Conservation (phyloP, 257 asterid species). For the Marsdenia floribunda region DNA sequence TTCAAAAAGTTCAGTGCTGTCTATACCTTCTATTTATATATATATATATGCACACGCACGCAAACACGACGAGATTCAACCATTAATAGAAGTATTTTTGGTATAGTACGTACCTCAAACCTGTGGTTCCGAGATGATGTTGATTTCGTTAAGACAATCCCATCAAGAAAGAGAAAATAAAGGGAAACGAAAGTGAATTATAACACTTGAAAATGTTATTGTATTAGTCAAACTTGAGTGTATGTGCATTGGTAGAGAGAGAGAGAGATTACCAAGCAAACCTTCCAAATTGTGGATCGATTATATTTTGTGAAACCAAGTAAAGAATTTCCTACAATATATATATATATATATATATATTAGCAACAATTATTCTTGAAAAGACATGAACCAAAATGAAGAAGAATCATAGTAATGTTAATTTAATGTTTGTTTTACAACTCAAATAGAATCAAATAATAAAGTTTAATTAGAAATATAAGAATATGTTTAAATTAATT, state of each 20-base stretch:
- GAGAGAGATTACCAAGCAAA: conserved; percentile 5
- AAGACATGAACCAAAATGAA: too few relatives aligned
- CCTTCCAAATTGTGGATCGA: not conserved
- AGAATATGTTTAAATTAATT: too few relatives aligned
- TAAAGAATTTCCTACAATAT: not conserved
- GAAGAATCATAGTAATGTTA: too few relatives aligned
- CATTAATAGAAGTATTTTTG: not conserved
- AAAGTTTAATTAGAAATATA: too few relatives aligned
- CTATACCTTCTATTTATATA: too few relatives aligned
- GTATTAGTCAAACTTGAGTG: not conserved
- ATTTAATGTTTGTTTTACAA: too few relatives aligned
- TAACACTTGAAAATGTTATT: not conserved
- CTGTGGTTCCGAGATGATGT: not conserved
- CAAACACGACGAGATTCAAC: not conserved
- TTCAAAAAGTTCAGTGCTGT: too few relatives aligned
- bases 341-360: too few relatives aligned
- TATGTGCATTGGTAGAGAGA: not conserved
- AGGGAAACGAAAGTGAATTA: not conserved
- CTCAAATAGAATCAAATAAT: too few relatives aligned
- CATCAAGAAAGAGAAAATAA: not conserved
- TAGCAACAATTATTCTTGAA: not conserved
- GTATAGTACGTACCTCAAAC: conserved; percentile 11
- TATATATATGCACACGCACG: too few relatives aligned
- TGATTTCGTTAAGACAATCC: not conserved
- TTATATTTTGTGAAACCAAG: not conserved